phyloP scores from a whole-genome alignment of 108 stramenopile genomes.

The Pseudonitzschia pungens region DNA sequence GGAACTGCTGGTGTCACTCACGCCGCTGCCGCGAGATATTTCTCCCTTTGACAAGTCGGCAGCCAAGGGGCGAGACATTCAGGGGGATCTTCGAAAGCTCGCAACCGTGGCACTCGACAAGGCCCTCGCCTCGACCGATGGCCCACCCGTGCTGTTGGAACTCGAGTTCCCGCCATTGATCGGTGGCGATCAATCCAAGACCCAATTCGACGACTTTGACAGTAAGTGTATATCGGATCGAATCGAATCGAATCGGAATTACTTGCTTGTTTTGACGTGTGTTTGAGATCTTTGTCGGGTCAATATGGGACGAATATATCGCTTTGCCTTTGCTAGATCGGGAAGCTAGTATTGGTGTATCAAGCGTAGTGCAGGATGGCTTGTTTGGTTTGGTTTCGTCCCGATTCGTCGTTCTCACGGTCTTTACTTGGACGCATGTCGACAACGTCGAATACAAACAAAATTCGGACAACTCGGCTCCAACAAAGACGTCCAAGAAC shows the following conservation, averaged over 20 bases:
- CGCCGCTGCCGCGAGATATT: constrained; percentile 66
- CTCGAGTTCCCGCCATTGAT: constrained; percentile 84
- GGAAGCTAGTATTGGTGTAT: too few relatives aligned
- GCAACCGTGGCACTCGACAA: constrained; percentile 39
- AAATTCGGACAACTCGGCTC: too few relatives aligned
- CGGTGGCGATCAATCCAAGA: constrained; percentile 63
- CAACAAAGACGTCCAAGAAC: constrained; percentile 72
- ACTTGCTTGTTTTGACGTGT: too few relatives aligned
- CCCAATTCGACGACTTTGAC: constrained; percentile 89
- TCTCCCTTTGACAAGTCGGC: constrained; percentile 73
- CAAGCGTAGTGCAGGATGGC: too few relatives aligned
- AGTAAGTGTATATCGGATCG: too few relatives aligned
- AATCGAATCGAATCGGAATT: too few relatives aligned
- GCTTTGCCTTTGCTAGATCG: too few relatives aligned
- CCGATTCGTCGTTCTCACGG: neutral
- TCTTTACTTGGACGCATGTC: neutral
- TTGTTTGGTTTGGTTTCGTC: neutral
- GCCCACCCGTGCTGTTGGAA: constrained; percentile 48
- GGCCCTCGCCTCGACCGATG: constrained; percentile 34
- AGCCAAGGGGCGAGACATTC: constrained; percentile 58
- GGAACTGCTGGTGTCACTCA: neutral
- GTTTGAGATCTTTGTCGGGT: too few relatives aligned
- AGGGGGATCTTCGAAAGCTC: constrained; percentile 56
- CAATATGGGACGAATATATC: too few relatives aligned
- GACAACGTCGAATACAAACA: too few relatives aligned